Conservation (phyloP, 805 yeast species). For the Candida sphagnicola region DNA sequence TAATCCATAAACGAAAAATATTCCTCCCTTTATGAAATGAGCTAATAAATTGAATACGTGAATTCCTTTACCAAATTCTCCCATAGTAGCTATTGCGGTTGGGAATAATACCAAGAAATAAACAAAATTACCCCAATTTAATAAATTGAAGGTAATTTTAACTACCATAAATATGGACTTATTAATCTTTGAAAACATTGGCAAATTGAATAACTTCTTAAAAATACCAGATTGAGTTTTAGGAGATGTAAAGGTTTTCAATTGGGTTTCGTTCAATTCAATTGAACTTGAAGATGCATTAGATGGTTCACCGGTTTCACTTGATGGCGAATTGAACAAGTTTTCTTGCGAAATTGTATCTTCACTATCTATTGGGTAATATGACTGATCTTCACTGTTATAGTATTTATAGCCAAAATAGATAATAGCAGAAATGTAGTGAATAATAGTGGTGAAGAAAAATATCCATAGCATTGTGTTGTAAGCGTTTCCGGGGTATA, state of each 20-base stretch:
- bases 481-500: slow-evolving; percentile 79
- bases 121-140: slow-evolving; percentile 65
- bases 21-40: slow-evolving; percentile 95
- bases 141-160: slow-evolving; percentile 33
- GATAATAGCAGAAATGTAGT: slow-evolving; percentile 52
- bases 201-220: not conserved
- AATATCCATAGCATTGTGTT: slow-evolving; percentile 60
- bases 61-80: slow-evolving; percentile 61
- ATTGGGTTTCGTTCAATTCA: slow-evolving; percentile 2
- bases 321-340: not conserved
- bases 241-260: not conserved
- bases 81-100: slow-evolving; percentile 62
- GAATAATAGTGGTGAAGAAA: slow-evolving; percentile 48
- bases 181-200: not conserved
- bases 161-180: not conserved
- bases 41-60: slow-evolving; percentile 81
- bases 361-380: not conserved
- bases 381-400: not conserved
- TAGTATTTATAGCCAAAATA: not conserved
- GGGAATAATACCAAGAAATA: slow-evolving; percentile 57
- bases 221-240: not conserved
- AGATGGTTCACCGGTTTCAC: not conserved
- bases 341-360: not conserved
- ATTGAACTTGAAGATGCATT: not conserved
- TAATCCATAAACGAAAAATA: slow-evolving; percentile 72